A percentile compares a stretch with the other conserved stretches of the same genome.
Evolutionary conservation across 352 stramenopile species (phyloP).

Genomic region (Peronospora destructor): DNA sequence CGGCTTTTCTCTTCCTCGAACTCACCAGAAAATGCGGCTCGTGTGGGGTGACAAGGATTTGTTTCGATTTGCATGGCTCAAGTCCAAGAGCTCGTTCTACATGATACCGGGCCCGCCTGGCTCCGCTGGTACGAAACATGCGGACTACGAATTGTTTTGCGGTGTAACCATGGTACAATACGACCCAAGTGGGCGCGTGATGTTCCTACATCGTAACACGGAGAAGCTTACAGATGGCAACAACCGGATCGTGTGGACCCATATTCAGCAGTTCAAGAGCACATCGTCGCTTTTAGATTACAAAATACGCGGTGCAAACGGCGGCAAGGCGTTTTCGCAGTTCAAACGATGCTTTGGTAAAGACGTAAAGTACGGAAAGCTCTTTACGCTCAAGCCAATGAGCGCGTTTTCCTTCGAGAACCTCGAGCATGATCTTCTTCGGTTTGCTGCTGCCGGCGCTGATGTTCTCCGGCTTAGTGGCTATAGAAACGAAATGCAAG

Average conservation of each 20-base stretch:
- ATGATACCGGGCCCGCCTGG: slow-evolving; percentile 49
- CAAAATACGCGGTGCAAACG: slow-evolving; percentile 53
- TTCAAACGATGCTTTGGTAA: slow-evolving; percentile 66
- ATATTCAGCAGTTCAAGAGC: slow-evolving; percentile 43
- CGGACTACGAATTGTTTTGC: slow-evolving; percentile 56
- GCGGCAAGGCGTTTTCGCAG: slow-evolving; percentile 57
- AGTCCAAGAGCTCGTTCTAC: slow-evolving; percentile 56
- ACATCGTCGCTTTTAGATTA: slow-evolving; percentile 31
- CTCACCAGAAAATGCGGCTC: slow-evolving; percentile 29
- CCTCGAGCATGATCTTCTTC: too few relatives aligned
- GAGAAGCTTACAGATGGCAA: slow-evolving; percentile 50
- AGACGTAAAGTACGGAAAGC: slow-evolving; percentile 59
- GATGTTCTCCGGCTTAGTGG: too few relatives aligned
- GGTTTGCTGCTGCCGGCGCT: too few relatives aligned
- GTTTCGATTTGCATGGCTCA: slow-evolving; percentile 75
- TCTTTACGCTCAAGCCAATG: slow-evolving; percentile 44
- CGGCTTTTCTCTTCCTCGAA: slow-evolving; percentile 41
- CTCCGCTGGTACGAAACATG: slow-evolving; percentile 40
- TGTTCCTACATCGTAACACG: slow-evolving; percentile 69
- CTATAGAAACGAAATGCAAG: too few relatives aligned
- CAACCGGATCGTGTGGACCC: slow-evolving; percentile 45
- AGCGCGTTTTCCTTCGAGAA: too few relatives aligned
- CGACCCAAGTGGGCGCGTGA: slow-evolving; percentile 41
- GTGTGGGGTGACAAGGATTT: slow-evolving; percentile 81
- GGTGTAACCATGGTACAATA: slow-evolving; percentile 25